Base-by-base conservation (phyloP, 169 alveolate genomes). In the Eimeria maxima region DNA sequence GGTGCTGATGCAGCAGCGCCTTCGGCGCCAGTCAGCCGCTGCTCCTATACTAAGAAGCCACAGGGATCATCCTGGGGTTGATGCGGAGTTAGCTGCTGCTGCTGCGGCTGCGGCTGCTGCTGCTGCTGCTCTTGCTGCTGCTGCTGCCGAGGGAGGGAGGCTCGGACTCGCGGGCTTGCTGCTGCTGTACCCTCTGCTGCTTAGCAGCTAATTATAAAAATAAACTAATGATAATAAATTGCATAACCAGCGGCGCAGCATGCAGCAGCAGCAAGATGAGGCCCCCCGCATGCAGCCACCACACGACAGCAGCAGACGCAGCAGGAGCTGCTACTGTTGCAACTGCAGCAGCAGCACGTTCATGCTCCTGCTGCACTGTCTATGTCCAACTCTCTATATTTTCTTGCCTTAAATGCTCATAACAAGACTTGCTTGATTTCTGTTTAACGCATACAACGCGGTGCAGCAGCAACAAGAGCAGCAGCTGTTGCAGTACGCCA, bases 51-150 rank as follows among this genome's bases (percentile, higher is more conserved):
- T 42, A 42, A 29, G 63, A 76, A 76, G 87, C 57, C 55, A 14
- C 57, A 76, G 87, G 13, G 13, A 60, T 76, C 63, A 33, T 76
- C 63, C 60, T 76, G 60, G 16, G 42, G 22, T 76, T 76, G 33
- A 10, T 10, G 6, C 45, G 24, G 44, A 33, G 47, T 13, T 45
- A 5, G 87, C 69, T 80, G 53, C 90, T 80, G 90, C 90, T 80
- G 76, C 91, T 83, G 91, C 91, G 13, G 91, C 91, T 53, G 74
- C 55, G 29, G 91, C 74, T n/a, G 91, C 74, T 45, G 76, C 91
- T 60, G 50, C 55, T 55, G 76, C 91, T 11, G 91, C 38, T 27
- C 69, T 22, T 47, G 69, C 44, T 22, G 89, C 67, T 45, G 86
- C 24, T 42, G 86, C 29, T 74, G 38, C 60, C 33, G 53, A 33